Evolutionary conservation across 306 rosid species (phyloP).

Genomic region (Castanospermum australe): DNA sequence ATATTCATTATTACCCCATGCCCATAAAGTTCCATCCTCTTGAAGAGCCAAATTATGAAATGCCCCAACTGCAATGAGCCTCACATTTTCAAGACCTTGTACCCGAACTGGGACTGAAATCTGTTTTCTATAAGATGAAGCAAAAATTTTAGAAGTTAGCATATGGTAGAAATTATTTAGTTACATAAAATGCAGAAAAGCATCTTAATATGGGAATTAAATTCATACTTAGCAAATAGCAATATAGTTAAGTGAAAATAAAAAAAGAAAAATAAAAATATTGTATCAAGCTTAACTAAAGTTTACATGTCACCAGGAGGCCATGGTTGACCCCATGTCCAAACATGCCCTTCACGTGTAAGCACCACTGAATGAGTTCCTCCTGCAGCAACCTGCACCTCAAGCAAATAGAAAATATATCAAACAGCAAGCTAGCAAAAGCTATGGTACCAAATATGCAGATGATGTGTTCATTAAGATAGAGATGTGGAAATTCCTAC

Average conservation of each 20-base stretch:
- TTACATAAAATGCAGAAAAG: slow-evolving; percentile 9
- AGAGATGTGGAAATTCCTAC: neutral
- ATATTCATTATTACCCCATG: slow-evolving; percentile 99
- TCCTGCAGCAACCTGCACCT: slow-evolving; percentile 92
- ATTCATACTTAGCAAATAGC: neutral
- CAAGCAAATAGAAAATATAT: slow-evolving; percentile 10
- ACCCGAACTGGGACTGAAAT: slow-evolving; percentile 94
- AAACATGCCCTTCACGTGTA: slow-evolving; percentile 92
- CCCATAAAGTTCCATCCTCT: slow-evolving; percentile 93
- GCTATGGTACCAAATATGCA: neutral
- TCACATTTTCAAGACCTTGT: slow-evolving; percentile 94
- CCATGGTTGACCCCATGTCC: slow-evolving; percentile 99
- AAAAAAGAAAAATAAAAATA: neutral
- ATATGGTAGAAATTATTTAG: slow-evolving; percentile 2
- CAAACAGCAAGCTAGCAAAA: neutral
- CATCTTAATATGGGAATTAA: neutral
- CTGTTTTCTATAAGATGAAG: slow-evolving; percentile 59
- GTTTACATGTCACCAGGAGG: slow-evolving; percentile 98
- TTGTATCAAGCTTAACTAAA: slow-evolving; percentile 13
- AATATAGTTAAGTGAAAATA: neutral
- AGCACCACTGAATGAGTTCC: slow-evolving; percentile 99
- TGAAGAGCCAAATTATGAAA: slow-evolving; percentile 98
- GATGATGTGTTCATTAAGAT: neutral
- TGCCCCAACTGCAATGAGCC: slow-evolving; percentile 94
- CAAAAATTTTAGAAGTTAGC: slow-evolving; percentile 14